phyloP scores from a whole-genome alignment of 805 yeast genomes.

The Metschnikowia similis region DNA sequence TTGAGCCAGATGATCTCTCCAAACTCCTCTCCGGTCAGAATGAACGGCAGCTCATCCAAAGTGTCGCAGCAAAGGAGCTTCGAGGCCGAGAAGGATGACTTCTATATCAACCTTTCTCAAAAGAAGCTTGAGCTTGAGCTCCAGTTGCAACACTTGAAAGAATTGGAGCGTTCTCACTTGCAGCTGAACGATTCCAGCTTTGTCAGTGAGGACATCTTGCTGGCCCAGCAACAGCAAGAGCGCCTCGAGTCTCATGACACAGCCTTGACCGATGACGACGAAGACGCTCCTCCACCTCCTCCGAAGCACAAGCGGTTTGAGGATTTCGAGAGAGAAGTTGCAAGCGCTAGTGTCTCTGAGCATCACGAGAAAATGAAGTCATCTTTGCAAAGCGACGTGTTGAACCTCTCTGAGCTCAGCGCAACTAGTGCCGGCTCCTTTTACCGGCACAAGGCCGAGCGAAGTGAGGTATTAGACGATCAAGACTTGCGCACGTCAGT shows the following conservation, averaged over 20 bases:
- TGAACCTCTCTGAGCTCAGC: conserved; percentile 63
- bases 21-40: conserved; percentile 21
- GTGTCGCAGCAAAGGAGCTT: background rate
- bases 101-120: conserved; percentile 19
- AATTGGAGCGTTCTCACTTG: conserved; percentile 22
- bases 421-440: conserved; percentile 89
- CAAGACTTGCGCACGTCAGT: conserved; percentile 8
- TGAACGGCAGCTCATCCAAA: background rate
- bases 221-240: conserved; percentile 20
- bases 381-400: conserved; percentile 40
- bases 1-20: conserved; percentile 16
- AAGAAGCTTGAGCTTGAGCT: conserved; percentile 38
- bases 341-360: conserved; percentile 8
- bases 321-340: conserved; percentile 25
- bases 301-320: conserved; percentile 28
- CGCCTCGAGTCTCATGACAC: conserved; percentile 17
- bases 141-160: conserved; percentile 32
- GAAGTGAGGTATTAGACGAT: conserved; percentile 19
- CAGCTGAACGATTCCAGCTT: conserved; percentile 25
- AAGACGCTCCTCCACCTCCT: conserved; percentile 33
- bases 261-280: conserved; percentile 30
- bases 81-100: conserved; percentile 14
- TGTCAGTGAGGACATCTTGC: conserved; percentile 32
- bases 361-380: conserved; percentile 37
- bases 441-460: conserved; percentile 63